Percentiles rank a stretch among this genome's conserved stretches.
Conservation (phyloP, 2,329 filamentous ascomycete genomes). For the Intubia oerlemansii region DNA sequence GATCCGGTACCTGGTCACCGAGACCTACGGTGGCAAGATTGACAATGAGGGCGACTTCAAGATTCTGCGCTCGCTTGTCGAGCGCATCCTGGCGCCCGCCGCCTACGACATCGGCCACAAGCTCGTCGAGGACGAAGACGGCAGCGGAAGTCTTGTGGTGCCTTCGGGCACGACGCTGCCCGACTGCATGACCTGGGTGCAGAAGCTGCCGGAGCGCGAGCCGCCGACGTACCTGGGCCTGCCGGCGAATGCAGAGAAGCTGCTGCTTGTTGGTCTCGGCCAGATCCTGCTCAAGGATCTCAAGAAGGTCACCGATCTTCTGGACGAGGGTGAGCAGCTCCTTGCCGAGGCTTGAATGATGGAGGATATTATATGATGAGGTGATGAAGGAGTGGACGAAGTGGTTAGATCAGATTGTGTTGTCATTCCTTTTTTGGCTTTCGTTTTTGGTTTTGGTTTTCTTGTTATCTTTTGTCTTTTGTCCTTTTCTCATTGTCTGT, state of each 20-base stretch:
- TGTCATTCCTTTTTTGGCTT: too few relatives aligned
- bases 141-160: slow-evolving; percentile 42
- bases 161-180: slow-evolving; percentile 63
- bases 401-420: too few relatives aligned
- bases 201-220: slow-evolving; percentile 78
- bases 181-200: slow-evolving; percentile 83
- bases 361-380: too few relatives aligned
- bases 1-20: slow-evolving; percentile 71
- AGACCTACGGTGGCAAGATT: slow-evolving; percentile 96
- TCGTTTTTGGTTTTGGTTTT: too few relatives aligned
- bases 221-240: slow-evolving; percentile 88
- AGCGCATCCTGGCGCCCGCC: slow-evolving; percentile 58
- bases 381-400: too few relatives aligned
- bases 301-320: slow-evolving; percentile 61
- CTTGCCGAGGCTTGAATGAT: too few relatives aligned
- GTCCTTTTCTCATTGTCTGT: too few relatives aligned
- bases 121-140: slow-evolving; percentile 37
- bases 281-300: slow-evolving; percentile 67
- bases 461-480: too few relatives aligned
- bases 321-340: slow-evolving; percentile 96
- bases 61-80: slow-evolving; percentile 51
- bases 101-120: slow-evolving; percentile 89
- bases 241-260: slow-evolving; percentile 89
- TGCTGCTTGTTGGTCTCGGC: slow-evolving; percentile 75
- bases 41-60: slow-evolving; percentile 74